These are phyloP conservation scores for Microcera coccophila DNA, from an alignment of 2,329 filamentous ascomycete genomes.

Conservation along the genomic window DNA sequence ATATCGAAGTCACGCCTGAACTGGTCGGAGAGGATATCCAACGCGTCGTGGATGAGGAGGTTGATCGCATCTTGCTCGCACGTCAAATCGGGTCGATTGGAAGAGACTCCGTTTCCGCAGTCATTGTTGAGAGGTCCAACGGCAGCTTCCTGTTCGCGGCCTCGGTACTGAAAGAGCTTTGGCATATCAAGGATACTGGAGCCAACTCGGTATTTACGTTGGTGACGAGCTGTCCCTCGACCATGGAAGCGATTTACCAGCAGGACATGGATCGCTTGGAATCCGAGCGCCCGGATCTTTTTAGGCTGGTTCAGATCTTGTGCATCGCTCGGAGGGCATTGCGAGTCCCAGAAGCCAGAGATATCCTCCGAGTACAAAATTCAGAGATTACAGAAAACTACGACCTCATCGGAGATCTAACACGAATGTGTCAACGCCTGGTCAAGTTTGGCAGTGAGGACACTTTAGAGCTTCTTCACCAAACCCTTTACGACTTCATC, in stretches of 20 bases:
- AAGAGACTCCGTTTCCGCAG: slow-evolving; percentile 13
- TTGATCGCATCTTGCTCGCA: slow-evolving; percentile 16
- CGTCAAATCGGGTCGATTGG: slow-evolving; percentile 16
- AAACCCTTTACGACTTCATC: slow-evolving; percentile 21
- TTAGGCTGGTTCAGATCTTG: slow-evolving; percentile 15
- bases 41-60: slow-evolving; percentile 17
- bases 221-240: slow-evolving; percentile 16
- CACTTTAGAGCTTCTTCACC: slow-evolving; percentile 18
- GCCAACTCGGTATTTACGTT: slow-evolving; percentile 19
- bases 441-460: slow-evolving; percentile 14
- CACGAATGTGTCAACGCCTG: slow-evolving; percentile 14
- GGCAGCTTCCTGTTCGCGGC: slow-evolving; percentile 19
- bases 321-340: slow-evolving; percentile 12
- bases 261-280: slow-evolving; percentile 20
- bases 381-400: slow-evolving; percentile 14
- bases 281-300: slow-evolving; percentile 14
- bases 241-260: slow-evolving; percentile 21
- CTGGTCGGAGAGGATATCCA: slow-evolving; percentile 15
- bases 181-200: slow-evolving; percentile 19
- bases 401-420: slow-evolving; percentile 15
- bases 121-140: slow-evolving; percentile 19
- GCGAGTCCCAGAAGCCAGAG: slow-evolving; percentile 11
- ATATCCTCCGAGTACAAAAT: slow-evolving; percentile 17
- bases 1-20: slow-evolving; percentile 13
- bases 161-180: slow-evolving; percentile 19